Evolutionary conservation across 306 rosid species (phyloP).

Genomic region (Malus sieversii): DNA sequence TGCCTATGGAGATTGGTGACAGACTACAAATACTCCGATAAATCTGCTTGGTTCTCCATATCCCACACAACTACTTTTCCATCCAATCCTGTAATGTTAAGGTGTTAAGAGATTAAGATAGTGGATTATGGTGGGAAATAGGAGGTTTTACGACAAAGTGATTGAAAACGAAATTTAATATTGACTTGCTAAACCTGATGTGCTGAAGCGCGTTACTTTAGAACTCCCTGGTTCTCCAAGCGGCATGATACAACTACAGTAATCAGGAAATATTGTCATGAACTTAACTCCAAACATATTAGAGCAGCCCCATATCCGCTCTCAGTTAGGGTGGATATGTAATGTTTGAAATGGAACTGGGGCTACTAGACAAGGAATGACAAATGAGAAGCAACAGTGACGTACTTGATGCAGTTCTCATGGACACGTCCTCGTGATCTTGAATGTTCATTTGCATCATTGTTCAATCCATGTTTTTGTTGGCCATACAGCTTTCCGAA

Average conservation of each 20-base stretch:
- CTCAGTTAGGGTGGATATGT: conserved; percentile 2
- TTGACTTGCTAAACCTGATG: conserved; percentile 61
- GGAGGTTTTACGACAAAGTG: background rate
- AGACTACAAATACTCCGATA: conserved; percentile 36
- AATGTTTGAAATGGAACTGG: conserved; percentile 8
- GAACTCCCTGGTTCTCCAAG: conserved; percentile 41
- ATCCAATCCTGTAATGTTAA: conserved; percentile 60
- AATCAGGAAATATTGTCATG: conserved; percentile 20
- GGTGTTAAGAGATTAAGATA: conserved; percentile 2
- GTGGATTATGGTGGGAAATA: background rate
- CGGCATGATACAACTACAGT: conserved; percentile 67
- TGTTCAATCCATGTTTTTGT: conserved; percentile 52
- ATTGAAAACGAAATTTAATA: background rate
- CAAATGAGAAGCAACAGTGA: conserved; percentile 1
- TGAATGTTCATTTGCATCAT: conserved; percentile 62
- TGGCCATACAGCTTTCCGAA: conserved; percentile 86
- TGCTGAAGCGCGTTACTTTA: conserved; percentile 67
- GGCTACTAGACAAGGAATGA: conserved; percentile 8
- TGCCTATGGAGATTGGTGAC: background rate
- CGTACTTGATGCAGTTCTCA: conserved; percentile 84
- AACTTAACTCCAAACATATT: background rate
- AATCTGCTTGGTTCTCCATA: conserved; percentile 71
- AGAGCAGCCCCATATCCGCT: conserved; percentile 4
- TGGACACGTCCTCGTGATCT: conserved; percentile 63
- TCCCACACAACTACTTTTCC: conserved; percentile 86